A percentile compares a stretch with the other conserved stretches of the same genome.
phyloP scores from a whole-genome alignment of 202 grass and related monocot genomes.

The Schoenoplectus tabernaemontani region DNA sequence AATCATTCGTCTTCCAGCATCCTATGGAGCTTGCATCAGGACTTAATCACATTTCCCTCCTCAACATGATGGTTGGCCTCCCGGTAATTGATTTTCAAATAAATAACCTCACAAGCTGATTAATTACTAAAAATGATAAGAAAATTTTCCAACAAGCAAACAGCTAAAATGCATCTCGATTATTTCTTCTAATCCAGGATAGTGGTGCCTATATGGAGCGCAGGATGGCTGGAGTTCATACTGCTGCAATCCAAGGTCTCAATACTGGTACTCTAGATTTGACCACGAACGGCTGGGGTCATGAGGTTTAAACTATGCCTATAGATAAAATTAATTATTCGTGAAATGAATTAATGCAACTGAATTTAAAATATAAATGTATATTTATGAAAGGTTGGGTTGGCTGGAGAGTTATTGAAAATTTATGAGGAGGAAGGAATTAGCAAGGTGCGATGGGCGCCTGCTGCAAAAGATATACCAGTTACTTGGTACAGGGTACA shows the following conservation, averaged over 20 bases:
- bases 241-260: slow-evolving; percentile 61
- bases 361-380: background rate
- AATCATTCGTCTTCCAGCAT: slow-evolving; percentile 63
- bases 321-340: background rate
- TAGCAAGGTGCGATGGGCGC: slow-evolving; percentile 36
- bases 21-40: slow-evolving; percentile 47
- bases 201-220: slow-evolving; percentile 65
- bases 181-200: slow-evolving; percentile 36
- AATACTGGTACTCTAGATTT: slow-evolving; percentile 87
- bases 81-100: slow-evolving; percentile 30
- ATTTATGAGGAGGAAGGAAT: slow-evolving; percentile 67
- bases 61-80: slow-evolving; percentile 49
- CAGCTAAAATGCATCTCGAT: background rate
- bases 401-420: slow-evolving; percentile 49
- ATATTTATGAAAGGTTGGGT: slow-evolving; percentile 37
- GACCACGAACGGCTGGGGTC: slow-evolving; percentile 60
- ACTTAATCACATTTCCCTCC: slow-evolving; percentile 56
- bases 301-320: slow-evolving; percentile 43
- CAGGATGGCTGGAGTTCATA: slow-evolving; percentile 51
- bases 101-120: background rate
- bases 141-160: background rate
- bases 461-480: slow-evolving; percentile 13
- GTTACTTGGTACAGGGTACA: slow-evolving; percentile 78
- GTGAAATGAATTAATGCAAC: background rate
- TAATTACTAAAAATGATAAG: background rate